Conservation (phyloP, 768 basidiomycete species). For the Kwoniella dendrophila region DNA sequence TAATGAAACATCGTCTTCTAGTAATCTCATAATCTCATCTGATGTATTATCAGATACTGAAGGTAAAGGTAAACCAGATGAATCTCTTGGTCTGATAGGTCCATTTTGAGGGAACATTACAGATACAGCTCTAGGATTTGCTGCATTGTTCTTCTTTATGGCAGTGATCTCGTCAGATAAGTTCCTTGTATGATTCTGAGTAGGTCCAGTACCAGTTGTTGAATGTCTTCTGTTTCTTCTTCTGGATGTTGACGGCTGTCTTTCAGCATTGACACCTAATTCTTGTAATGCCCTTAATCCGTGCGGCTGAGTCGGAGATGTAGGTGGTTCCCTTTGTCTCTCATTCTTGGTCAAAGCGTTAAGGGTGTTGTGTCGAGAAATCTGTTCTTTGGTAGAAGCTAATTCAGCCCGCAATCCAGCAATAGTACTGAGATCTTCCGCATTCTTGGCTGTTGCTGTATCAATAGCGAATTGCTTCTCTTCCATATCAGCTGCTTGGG, state of each 20-base stretch:
- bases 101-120: slow-evolving; percentile 54
- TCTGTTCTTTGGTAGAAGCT: slow-evolving; percentile 86
- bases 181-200: slow-evolving; percentile 64
- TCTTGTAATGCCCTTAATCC: slow-evolving; percentile 66
- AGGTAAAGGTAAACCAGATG: slow-evolving; percentile 50
- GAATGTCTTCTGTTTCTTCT: slow-evolving; percentile 44
- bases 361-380: slow-evolving; percentile 91
- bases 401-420: slow-evolving; percentile 89
- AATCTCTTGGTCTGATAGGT: slow-evolving; percentile 43
- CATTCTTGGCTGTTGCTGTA: slow-evolving; percentile 62
- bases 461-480: slow-evolving; percentile 69
- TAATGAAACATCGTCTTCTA: slow-evolving; percentile 84
- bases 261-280: slow-evolving; percentile 15
- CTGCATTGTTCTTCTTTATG: slow-evolving; percentile 49
- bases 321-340: slow-evolving; percentile 74
- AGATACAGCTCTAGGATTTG: slow-evolving; percentile 46
- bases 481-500: slow-evolving; percentile 76
- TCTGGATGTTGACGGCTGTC: slow-evolving; percentile 24
- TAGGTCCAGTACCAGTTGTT: slow-evolving; percentile 53
- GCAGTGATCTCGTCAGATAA: slow-evolving; percentile 75
- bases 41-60: slow-evolving; percentile 80
- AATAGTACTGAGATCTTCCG: slow-evolving; percentile 83
- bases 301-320: slow-evolving; percentile 67
- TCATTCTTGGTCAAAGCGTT: slow-evolving; percentile 77
- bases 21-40: slow-evolving; percentile 90